phyloP scores from a whole-genome alignment of 108 stramenopile species.

The Cyclotella kingstonii region DNA sequence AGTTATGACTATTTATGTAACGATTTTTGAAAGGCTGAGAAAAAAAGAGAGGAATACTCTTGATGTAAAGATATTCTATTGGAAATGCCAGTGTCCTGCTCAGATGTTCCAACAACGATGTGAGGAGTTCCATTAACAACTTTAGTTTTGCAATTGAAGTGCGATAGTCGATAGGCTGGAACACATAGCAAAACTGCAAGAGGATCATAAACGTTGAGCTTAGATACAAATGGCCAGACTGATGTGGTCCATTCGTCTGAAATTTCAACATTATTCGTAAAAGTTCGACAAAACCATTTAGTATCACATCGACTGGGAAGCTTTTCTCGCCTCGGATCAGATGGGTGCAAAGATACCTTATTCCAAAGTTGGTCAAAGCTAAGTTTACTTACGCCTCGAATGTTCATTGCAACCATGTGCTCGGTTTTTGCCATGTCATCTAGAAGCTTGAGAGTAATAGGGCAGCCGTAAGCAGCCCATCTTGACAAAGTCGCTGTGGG shows the following conservation, averaged over 20 bases:
- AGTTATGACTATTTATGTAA: slow-evolving; percentile 18
- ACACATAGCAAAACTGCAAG: slow-evolving; percentile 38
- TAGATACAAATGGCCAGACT: slow-evolving; percentile 35
- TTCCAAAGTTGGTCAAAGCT: slow-evolving; percentile 46
- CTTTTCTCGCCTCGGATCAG: slow-evolving; percentile 42
- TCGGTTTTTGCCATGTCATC: slow-evolving; percentile 38
- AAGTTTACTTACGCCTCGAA: slow-evolving; percentile 31
- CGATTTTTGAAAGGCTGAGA: slow-evolving; percentile 26
- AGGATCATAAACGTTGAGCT: slow-evolving; percentile 48
- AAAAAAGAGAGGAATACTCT: slow-evolving; percentile 39
- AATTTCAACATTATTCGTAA: slow-evolving; percentile 24
- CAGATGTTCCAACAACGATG: slow-evolving; percentile 35
- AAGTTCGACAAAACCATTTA: slow-evolving; percentile 43
- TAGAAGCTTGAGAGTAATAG: slow-evolving; percentile 31
- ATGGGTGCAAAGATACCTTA: slow-evolving; percentile 32
- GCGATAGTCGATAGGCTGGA: slow-evolving; percentile 34
- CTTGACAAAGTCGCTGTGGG: slow-evolving; percentile 43
- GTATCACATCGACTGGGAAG: slow-evolving; percentile 43
- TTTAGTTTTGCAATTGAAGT: slow-evolving; percentile 36
- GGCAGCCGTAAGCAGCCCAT: slow-evolving; percentile 50
- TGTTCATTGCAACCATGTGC: slow-evolving; percentile 45
- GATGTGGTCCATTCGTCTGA: slow-evolving; percentile 24
- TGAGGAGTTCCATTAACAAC: slow-evolving; percentile 34
- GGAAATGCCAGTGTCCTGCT: slow-evolving; percentile 33
- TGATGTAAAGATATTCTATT: slow-evolving; percentile 27